Conservation (phyloP, 1,284 basidiomycete genomes). For the Abortiporus biennis region DNA sequence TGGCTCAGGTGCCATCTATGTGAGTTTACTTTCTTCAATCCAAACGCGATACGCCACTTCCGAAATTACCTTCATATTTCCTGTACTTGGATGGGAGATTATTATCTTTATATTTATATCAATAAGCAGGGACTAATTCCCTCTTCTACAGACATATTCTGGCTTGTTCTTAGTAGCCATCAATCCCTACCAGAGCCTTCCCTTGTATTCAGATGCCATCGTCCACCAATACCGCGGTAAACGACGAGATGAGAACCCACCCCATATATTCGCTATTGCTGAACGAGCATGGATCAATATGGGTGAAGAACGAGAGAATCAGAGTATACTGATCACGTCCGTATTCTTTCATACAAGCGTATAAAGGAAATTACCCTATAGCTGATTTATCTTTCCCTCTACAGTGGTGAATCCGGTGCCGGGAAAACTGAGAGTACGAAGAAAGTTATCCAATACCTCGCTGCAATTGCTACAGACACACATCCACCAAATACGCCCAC, state of each 20-base stretch:
- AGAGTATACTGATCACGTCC: constrained; percentile 96
- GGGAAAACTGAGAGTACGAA: constrained; percentile 99
- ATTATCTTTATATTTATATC: not conserved
- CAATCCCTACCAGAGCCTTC: constrained; percentile 93
- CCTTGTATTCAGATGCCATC: constrained; percentile 91
- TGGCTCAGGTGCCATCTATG: constrained; percentile 91
- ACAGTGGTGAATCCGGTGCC: constrained; percentile 95
- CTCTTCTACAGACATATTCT: constrained; percentile 76
- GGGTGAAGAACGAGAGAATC: constrained; percentile 95
- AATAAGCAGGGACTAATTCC: not conserved
- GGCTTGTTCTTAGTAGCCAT: constrained; percentile 97
- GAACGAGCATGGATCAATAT: constrained; percentile 99
- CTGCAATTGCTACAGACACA: constrained; percentile 88
- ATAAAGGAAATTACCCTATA: not conserved
- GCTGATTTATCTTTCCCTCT: not conserved
- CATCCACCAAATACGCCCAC: constrained; percentile 50
- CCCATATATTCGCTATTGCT: constrained; percentile 96
- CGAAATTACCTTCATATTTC: not conserved
- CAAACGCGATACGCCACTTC: not conserved
- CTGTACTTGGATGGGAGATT: not conserved
- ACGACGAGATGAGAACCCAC: constrained; percentile 91
- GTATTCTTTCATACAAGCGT: constrained; percentile 27
- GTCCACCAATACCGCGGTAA: constrained; percentile 91
- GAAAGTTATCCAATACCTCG: constrained; percentile 99
- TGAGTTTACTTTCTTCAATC: constrained; percentile 40